Evolutionary conservation across 495 filamentous ascomycete genomes (phyloP), one percentile per base, ranked within the genome.

Genomic region (Aspergillus sclerotiicarbonarius): DNA sequence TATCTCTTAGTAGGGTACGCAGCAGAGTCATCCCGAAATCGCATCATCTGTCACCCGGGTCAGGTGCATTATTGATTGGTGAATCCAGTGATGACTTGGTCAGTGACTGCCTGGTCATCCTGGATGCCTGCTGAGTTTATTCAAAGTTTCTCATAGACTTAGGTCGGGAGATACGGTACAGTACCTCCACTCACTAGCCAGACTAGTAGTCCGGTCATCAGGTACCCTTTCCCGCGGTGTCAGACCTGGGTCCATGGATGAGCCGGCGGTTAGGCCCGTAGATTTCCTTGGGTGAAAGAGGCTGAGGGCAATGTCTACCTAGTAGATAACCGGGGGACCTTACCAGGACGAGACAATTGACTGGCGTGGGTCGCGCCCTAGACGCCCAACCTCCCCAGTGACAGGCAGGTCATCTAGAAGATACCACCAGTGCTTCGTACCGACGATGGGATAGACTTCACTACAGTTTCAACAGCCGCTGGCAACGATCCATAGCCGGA

Each of bases 181-280:
- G 25, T 25, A 25, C 25, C 25, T 25, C 25, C 25, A 25, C 25
- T 25, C 25, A 25, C 25, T 25, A 25, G 25, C 25, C 25, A 25
- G 25, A 25, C 25, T 25, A 25, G 25, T 25, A 25, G 25, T 37
- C 8, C 3, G 33, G 33, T 37, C 8, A 9, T 45, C 43, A 31
- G 46, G 46, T 30, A 8, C 44, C 44, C 25, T 21, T 44, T 44
- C 3, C 44, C 25, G 25, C 25, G 2, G 25, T 25, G 25, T 25
- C 25, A 25, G 37, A 1, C 10, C 37, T 15, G 37, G 25, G 47
- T 32, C 29, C 47, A 50, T 50, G 47, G 47, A 32, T 50, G 18
- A 25, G 15, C 21, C 21, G 31, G 47, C 47, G 47, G 47, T 50
- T 50, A n/a, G 29, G 30, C 47, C 47, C 47, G 47, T 50, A 31